Evolutionary conservation across 225 moss, liverwort and hornwort genomes (phyloP).

Genomic region (Lunularia cruciata): DNA sequence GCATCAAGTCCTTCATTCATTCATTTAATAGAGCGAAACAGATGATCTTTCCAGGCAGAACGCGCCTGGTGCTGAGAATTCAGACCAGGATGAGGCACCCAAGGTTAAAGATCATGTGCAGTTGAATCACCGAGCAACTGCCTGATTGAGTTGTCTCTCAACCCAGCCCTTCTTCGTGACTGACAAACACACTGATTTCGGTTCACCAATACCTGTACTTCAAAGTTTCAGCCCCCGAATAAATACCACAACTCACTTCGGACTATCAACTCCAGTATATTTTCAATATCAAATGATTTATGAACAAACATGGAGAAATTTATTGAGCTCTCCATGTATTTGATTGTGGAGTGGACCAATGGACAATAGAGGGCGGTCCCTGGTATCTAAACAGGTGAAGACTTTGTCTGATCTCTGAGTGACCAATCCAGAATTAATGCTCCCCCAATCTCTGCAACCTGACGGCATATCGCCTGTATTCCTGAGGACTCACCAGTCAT

Average conservation of each 20-base stretch:
- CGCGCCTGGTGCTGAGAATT: no score
- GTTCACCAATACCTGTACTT: not conserved
- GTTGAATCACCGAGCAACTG: not conserved
- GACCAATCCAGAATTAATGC: not conserved
- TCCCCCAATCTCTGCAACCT: not conserved
- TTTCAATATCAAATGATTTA: conserved; percentile 1
- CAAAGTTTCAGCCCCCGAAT: not conserved
- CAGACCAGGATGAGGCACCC: no score
- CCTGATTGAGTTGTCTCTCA: not conserved
- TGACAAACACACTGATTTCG: not conserved
- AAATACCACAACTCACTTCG: not conserved
- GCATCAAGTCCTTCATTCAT: no score
- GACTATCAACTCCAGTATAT: not conserved
- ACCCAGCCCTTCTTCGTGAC: not conserved
- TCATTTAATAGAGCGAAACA: no score
- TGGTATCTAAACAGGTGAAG: conserved; percentile 4
- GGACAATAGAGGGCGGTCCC: conserved; percentile 4
- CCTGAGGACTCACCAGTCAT: not conserved
- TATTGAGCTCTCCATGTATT: not conserved
- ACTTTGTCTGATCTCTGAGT: not conserved
- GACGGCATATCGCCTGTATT: not conserved
- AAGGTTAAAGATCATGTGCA: not conserved
- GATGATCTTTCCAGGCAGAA: no score
- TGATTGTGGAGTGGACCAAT: not conserved
- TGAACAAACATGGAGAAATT: not conserved